These are phyloP conservation scores for Nyctanthes arbortristis DNA, from an alignment of 257 asterid species.

Conservation along the genomic window DNA sequence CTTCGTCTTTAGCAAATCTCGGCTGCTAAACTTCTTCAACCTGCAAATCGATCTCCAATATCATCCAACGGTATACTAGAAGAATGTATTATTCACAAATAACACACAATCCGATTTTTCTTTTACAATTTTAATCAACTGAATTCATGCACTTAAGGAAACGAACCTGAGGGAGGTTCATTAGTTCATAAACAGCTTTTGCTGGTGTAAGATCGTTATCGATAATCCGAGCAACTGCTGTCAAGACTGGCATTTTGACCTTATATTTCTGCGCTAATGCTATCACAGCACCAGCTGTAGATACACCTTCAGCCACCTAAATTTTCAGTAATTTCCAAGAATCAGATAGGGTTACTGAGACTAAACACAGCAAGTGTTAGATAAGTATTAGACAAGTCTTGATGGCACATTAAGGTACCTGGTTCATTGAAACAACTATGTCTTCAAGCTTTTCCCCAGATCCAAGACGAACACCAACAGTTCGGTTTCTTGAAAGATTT, in stretches of 20 bases:
- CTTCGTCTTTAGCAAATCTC: background rate
- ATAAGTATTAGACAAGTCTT: background rate
- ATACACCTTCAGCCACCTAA: conserved; percentile 91
- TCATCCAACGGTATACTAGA: background rate
- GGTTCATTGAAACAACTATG: conserved; percentile 79
- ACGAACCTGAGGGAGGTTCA: conserved; percentile 95
- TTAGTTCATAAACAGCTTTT: conserved; percentile 82
- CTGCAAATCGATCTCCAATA: conserved; percentile 22
- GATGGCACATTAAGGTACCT: conserved; percentile 37
- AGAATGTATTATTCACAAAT: background rate
- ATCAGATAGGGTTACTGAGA: background rate
- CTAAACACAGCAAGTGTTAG: background rate
- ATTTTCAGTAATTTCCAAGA: conserved; percentile 1
- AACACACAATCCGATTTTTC: no score
- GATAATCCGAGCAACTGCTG: conserved; percentile 87
- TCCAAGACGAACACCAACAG: conserved; percentile 95
- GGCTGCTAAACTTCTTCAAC: conserved; percentile 56
- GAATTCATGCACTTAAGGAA: background rate
- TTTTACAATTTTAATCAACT: no score
- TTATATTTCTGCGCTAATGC: conserved; percentile 86
- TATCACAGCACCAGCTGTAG: conserved; percentile 94
- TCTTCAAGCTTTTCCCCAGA: conserved; percentile 92
- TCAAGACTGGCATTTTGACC: conserved; percentile 87
- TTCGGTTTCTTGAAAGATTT: conserved; percentile 89
- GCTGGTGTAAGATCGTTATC: conserved; percentile 87